Percentiles rank a stretch among this genome's conserved stretches.
Conservation (phyloP, 306 rosid genomes). For the Rubus parviflorus region DNA sequence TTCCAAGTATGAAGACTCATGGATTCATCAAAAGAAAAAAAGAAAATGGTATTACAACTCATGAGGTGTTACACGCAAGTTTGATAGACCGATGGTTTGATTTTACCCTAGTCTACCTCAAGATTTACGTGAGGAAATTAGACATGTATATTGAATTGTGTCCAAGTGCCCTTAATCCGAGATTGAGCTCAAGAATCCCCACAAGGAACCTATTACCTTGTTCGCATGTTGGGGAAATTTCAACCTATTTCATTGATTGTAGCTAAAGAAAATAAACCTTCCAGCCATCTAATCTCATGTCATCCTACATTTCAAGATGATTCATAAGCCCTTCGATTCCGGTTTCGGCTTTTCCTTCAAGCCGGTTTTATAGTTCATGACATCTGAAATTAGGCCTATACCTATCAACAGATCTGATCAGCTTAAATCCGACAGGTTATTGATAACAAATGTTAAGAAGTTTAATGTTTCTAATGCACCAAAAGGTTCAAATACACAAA, state of each 20-base stretch:
- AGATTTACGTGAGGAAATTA: background rate
- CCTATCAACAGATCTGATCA: too few species aligned
- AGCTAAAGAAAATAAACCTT: background rate
- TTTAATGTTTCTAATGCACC: too few species aligned
- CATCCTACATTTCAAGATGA: background rate
- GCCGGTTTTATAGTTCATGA: too few species aligned
- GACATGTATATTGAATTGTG: background rate
- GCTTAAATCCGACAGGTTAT: too few species aligned
- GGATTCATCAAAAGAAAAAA: background rate
- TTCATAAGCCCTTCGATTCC: background rate
- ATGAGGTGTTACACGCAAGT: background rate
- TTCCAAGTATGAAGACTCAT: background rate
- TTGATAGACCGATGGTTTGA: background rate
- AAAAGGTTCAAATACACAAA: too few species aligned
- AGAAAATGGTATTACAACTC: background rate
- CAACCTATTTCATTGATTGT: background rate
- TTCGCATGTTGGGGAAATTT: background rate
- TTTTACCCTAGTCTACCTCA: background rate
- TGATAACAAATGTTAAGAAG: too few species aligned
- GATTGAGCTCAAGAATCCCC: conserved; percentile 3
- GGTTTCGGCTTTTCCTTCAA: too few species aligned
- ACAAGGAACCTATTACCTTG: conserved; percentile 11
- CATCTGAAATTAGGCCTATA: too few species aligned
- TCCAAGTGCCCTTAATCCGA: background rate
- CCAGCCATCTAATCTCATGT: background rate